A percentile compares a stretch with the other conserved stretches of the same genome.
Conservation (phyloP, 1,284 basidiomycete species). For the Sanguinoderma infundibulare region DNA sequence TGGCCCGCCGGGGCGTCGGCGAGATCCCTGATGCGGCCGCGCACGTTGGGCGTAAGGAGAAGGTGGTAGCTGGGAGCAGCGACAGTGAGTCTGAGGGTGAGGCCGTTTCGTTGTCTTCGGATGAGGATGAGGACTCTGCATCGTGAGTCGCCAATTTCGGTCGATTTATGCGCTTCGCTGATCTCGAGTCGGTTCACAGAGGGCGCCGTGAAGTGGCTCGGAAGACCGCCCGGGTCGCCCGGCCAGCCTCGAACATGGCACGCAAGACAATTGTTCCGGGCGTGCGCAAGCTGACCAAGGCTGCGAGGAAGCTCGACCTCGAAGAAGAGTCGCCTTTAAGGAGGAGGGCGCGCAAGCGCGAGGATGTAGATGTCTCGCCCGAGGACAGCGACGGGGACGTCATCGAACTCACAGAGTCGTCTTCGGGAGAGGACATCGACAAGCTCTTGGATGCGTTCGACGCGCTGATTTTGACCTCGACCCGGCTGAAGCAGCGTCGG, state of each 20-base stretch:
- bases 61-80: slow-evolving; percentile 9
- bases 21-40: background rate
- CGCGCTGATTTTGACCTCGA: slow-evolving; percentile 35
- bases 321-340: background rate
- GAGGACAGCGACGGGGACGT: slow-evolving; percentile 7
- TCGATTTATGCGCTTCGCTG: background rate
- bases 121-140: background rate
- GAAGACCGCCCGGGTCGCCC: background rate
- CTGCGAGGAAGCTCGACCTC: slow-evolving; percentile 12
- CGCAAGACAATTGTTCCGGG: background rate
- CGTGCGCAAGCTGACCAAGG: slow-evolving; percentile 1
- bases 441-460: slow-evolving; percentile 38
- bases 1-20: background rate
- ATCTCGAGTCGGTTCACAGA: background rate
- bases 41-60: slow-evolving; percentile 4
- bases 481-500: slow-evolving; percentile 18
- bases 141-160: background rate
- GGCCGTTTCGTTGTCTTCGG: background rate
- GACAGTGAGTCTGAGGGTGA: slow-evolving; percentile 6
- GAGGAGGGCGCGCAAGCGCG: slow-evolving; percentile 5
- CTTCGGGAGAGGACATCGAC: slow-evolving; percentile 27
- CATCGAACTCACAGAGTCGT: slow-evolving; percentile 20
- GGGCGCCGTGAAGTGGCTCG: background rate
- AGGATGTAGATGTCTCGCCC: background rate
- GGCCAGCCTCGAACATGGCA: background rate